Evolutionary conservation across 805 yeast genomes (phyloP), one percentile per base, ranked within the genome.

Genomic region (Kodamaea restingae): DNA sequence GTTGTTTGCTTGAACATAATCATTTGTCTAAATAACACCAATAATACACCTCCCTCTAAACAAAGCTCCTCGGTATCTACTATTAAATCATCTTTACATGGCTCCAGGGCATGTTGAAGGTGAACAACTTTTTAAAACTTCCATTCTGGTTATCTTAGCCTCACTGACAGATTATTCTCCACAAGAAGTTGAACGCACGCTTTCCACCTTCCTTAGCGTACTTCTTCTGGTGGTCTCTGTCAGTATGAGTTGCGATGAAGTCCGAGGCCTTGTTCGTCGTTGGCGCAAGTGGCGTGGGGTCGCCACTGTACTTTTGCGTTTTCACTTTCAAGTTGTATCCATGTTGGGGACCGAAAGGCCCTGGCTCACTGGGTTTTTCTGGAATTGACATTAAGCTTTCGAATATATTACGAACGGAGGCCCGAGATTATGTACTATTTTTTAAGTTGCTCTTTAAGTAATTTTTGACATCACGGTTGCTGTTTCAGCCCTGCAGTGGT

Each of bases 271-370:
- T 56, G 34, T 52, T 49, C 29, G 55, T 61, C 55, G 3, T 47
- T 2, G 36, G 42, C 12, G 35, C 28, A 6, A 63, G 36, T 3
- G 70, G 65, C 2, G 69, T 63, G 10, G 70, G 70, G 18, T 58
- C 29, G 40, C 52, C 69, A 20, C 41, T 47, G 42, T 63, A 64
- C 38, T 49, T 46, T 10, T 61, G 65, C 11, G 67, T 58, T 25
- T 58, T 42, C 28, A 62, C 45, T 15, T 58, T 38, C 35, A 59
- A 36, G 31, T 56, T 59, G 35, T 64, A 64, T 2, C 70, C 70
- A 21, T 56, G 50, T 45, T 64, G 70, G 7, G 50, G 50, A 7
- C 39, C 38, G 20, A 60, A 57, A 9, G 51, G 54, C 6, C 57
- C 61, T 1, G 56, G 52, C 25, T 59, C 51, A 4, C 53, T 37